Evolutionary conservation across 2,329 filamentous ascomycete species (phyloP).

Genomic region (Colletotrichum magnum): DNA sequence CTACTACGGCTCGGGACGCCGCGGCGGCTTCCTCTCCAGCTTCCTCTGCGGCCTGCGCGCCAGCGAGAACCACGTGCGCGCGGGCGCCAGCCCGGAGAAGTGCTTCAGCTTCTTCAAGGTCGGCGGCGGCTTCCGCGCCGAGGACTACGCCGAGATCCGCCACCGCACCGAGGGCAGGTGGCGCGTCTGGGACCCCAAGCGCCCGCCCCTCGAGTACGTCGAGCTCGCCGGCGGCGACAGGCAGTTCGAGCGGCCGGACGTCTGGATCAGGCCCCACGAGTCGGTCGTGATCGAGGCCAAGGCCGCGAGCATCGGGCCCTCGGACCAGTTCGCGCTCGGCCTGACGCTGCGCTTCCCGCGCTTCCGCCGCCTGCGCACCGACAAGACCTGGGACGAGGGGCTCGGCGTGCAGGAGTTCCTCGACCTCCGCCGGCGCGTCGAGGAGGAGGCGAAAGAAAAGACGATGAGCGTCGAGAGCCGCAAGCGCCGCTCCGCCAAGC

Average conservation of each 20-base stretch:
- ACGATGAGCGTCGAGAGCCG: constrained; percentile 83
- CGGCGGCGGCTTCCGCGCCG: constrained; percentile 89
- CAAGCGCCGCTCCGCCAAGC: constrained; percentile 68
- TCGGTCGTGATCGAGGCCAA: constrained; percentile 92
- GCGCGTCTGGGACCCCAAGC: constrained; percentile 84
- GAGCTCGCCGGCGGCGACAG: constrained; percentile 83
- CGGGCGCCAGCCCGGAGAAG: constrained; percentile 76
- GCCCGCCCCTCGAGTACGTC: constrained; percentile 83
- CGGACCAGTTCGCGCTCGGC: constrained; percentile 82
- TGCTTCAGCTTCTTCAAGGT: constrained; percentile 98
- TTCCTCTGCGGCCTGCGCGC: constrained; percentile 91
- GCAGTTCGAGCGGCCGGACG: constrained; percentile 85
- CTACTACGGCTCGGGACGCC: constrained; percentile 89
- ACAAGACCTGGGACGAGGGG: constrained; percentile 86
- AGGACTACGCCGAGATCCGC: constrained; percentile 87
- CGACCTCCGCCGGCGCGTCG: constrained; percentile 76
- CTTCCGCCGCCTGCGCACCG: constrained; percentile 85
- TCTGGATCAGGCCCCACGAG: constrained; percentile 92
- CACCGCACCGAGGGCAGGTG: constrained; percentile 94
- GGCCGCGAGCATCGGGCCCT: constrained; percentile 81
- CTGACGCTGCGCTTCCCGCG: constrained; percentile 91
- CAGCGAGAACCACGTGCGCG: constrained; percentile 75
- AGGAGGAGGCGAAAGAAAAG: constrained; percentile 80
- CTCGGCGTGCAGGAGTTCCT: constrained; percentile 85
- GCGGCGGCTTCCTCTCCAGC: constrained; percentile 86